Evolutionary conservation across 331 rosid species (phyloP).

Genomic region (Stylosanthes scabra): DNA sequence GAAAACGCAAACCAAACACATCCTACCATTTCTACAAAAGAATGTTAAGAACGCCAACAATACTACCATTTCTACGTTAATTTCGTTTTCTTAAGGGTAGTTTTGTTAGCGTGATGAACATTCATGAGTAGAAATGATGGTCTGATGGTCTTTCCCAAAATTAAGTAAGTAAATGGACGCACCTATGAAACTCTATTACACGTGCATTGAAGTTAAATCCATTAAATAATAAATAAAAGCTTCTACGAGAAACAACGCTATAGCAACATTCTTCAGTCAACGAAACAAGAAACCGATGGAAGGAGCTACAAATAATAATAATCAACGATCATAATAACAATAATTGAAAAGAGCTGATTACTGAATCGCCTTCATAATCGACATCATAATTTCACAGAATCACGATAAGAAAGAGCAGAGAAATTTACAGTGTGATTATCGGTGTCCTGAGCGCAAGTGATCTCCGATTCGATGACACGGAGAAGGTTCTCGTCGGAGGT

Average conservation of each 20-base stretch:
- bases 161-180: too few species aligned
- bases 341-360: not conserved
- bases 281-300: not conserved
- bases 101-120: too few species aligned
- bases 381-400: not conserved
- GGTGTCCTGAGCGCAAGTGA: conserved; percentile 61
- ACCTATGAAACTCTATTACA: too few species aligned
- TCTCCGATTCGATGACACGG: conserved; percentile 69
- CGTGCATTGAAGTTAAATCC: too few species aligned
- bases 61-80: too few species aligned
- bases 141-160: too few species aligned
- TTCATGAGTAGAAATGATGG: too few species aligned
- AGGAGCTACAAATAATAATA: not conserved
- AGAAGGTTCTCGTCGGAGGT: conserved; percentile 63
- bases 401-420: not conserved
- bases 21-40: too few species aligned
- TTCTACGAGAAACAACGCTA: not conserved
- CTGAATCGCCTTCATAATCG: conserved; percentile 9
- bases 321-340: not conserved
- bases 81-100: too few species aligned
- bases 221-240: too few species aligned
- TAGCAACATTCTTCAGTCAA: not conserved
- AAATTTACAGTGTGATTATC: conserved; percentile 66
- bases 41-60: too few species aligned
- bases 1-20: too few species aligned